Evolutionary conservation across 2,329 filamentous ascomycete species (phyloP).

Genomic region (Ophiobolus disseminans): DNA sequence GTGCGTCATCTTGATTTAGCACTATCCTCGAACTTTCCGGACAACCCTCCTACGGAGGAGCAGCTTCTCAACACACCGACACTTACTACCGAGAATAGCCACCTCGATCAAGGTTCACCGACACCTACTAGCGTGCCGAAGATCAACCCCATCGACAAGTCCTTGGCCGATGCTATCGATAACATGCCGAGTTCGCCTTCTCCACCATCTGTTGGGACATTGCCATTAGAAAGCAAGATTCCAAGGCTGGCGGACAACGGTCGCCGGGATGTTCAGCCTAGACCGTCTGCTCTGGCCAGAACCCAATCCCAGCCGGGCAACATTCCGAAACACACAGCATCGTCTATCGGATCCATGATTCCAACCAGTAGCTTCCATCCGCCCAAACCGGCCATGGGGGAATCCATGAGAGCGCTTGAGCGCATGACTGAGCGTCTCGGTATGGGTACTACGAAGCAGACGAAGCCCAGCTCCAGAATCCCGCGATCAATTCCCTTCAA

Average conservation of each 20-base stretch:
- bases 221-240: slow-evolving; percentile 45
- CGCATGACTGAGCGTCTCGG: slow-evolving; percentile 78
- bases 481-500: slow-evolving; percentile 76
- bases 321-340: slow-evolving; percentile 29
- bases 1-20: slow-evolving; percentile 69
- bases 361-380: slow-evolving; percentile 25
- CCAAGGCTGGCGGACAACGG: slow-evolving; percentile 47
- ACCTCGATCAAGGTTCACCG: slow-evolving; percentile 34
- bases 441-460: slow-evolving; percentile 68
- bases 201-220: slow-evolving; percentile 20
- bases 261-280: slow-evolving; percentile 37
- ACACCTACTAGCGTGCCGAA: slow-evolving; percentile 39
- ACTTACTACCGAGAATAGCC: slow-evolving; percentile 22
- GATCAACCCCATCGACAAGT: slow-evolving; percentile 45
- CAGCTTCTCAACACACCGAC: slow-evolving; percentile 38
- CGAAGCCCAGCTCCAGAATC: slow-evolving; percentile 74
- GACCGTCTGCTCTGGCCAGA: slow-evolving; percentile 35
- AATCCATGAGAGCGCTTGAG: slow-evolving; percentile 60
- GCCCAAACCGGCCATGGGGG: slow-evolving; percentile 37
- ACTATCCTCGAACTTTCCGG: slow-evolving; percentile 52
- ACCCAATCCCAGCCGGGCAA: slow-evolving; percentile 48
- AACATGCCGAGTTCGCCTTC: slow-evolving; percentile 43
- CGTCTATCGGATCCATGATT: slow-evolving; percentile 23
- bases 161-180: slow-evolving; percentile 42
- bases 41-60: slow-evolving; percentile 27